Percentiles rank a stretch among this genome's conserved stretches.
These are phyloP conservation scores for Camellia japonica DNA, from an alignment of 148 eudicot genomes.

Conservation along the genomic window DNA sequence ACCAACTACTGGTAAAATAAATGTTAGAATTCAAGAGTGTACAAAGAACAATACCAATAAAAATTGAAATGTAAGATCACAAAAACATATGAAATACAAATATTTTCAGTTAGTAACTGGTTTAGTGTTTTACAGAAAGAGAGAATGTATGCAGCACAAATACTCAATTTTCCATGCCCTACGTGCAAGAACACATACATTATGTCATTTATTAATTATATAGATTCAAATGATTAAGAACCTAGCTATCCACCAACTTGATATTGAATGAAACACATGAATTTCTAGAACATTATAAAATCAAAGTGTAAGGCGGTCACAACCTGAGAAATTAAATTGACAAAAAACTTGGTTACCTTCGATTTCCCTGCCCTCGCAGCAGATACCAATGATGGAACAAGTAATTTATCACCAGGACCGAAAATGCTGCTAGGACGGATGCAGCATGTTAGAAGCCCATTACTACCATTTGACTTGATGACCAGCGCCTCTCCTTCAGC, in stretches of 20 bases:
- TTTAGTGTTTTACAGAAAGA: background rate
- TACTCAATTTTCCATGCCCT: background rate
- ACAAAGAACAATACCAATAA: background rate
- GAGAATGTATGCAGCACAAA: background rate
- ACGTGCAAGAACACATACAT: background rate
- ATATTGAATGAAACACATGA: background rate
- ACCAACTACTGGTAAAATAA: background rate
- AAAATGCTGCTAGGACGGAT: constrained; percentile 93
- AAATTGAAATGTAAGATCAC: background rate
- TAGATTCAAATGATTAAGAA: background rate
- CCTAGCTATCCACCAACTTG: constrained; percentile 1
- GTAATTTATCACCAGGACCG: constrained; percentile 90
- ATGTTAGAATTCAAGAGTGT: background rate
- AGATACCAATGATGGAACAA: constrained; percentile 79
- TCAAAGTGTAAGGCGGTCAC: no score
- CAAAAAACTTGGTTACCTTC: constrained; percentile 49
- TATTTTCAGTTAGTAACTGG: background rate
- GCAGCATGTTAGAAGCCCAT: constrained; percentile 91
- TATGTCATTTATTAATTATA: no score
- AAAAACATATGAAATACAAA: background rate
- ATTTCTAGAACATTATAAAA: background rate
- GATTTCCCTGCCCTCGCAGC: constrained; percentile 95
- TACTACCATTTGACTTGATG: constrained; percentile 76
- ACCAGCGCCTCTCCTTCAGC: constrained; percentile 91
- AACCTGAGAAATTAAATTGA: background rate